phyloP scores from a whole-genome alignment of 371 early-diverging fungal species.

The Capniomyces stellatus region DNA sequence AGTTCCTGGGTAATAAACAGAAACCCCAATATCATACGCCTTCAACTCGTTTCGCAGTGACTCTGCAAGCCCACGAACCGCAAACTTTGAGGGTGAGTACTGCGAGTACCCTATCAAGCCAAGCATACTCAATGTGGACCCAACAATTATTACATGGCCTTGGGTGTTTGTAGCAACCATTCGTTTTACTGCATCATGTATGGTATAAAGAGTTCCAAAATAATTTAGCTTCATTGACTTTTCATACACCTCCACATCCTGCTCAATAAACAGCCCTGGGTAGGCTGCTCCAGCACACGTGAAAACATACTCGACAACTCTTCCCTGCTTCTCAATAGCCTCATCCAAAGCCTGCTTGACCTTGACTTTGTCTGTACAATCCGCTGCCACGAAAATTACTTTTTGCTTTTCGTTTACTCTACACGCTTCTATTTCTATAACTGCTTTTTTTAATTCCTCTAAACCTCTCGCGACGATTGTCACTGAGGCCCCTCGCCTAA shows the following conservation, averaged over 20 bases:
- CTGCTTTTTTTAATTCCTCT: conserved; percentile 21
- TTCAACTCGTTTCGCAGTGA: conserved; percentile 52
- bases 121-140: conserved; percentile 54
- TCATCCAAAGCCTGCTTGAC: conserved; percentile 17
- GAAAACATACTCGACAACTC: conserved; percentile 51
- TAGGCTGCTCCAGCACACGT: conserved; percentile 56
- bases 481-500: conserved; percentile 59
- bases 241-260: conserved; percentile 38
- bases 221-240: conserved; percentile 54
- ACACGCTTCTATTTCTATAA: conserved; percentile 2
- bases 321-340: conserved; percentile 34
- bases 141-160: conserved; percentile 59
- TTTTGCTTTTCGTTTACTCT: conserved; percentile 25
- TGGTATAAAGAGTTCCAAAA: conserved; percentile 52
- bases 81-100: conserved; percentile 74
- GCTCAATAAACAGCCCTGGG: conserved; percentile 59
- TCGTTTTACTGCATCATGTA: conserved; percentile 47
- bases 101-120: conserved; percentile 63
- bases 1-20: conserved; percentile 64
- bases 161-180: conserved; percentile 40
- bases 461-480: conserved; percentile 71
- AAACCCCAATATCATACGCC: conserved; percentile 44
- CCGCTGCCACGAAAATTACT: conserved; percentile 29
- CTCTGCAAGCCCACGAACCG: conserved; percentile 61
- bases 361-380: not conserved